A percentile compares a stretch with the other conserved stretches of the same genome.
These are phyloP conservation scores for Cladophialophora exuberans DNA, from an alignment of 2,329 filamentous ascomycete species.

Conservation along the genomic window DNA sequence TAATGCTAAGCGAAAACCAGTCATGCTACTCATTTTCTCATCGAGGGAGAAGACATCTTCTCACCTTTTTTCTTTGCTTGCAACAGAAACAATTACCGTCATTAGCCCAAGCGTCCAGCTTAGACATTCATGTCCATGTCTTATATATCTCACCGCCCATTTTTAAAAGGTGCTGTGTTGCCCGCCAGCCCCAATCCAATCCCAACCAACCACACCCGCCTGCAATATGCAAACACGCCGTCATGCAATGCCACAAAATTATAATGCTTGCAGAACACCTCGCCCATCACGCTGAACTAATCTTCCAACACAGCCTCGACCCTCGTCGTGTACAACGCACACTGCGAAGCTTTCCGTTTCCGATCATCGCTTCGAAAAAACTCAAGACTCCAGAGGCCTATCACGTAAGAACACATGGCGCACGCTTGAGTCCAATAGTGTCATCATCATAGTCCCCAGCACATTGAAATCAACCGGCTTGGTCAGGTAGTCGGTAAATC, in stretches of 20 bases:
- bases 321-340: conserved; percentile 13
- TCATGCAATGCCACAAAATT: not conserved
- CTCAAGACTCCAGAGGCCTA: conserved; percentile 35
- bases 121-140: not conserved
- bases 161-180: too few relatives aligned
- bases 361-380: conserved; percentile 8
- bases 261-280: not conserved
- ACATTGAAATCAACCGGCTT: conserved; percentile 55
- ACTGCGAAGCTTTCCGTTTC: conserved; percentile 8
- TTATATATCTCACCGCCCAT: not conserved
- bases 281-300: not conserved
- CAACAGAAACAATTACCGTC: too few relatives aligned
- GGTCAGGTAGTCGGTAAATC: conserved; percentile 55
- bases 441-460: conserved; percentile 55
- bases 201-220: not conserved
- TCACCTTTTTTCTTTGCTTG: too few relatives aligned
- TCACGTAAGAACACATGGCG: conserved; percentile 49
- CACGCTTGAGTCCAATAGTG: conserved; percentile 46
- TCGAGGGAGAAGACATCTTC: too few relatives aligned
- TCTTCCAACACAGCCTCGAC: not conserved
- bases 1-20: conserved; percentile 4
- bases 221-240: conserved; percentile 1
- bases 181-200: not conserved
- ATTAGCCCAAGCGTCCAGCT: too few relatives aligned
- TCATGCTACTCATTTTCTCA: conserved; percentile 8